Percentiles rank a stretch among this genome's conserved stretches.
phyloP scores from a whole-genome alignment of 345 rosid species.

The Excoecaria cochinchinensis region DNA sequence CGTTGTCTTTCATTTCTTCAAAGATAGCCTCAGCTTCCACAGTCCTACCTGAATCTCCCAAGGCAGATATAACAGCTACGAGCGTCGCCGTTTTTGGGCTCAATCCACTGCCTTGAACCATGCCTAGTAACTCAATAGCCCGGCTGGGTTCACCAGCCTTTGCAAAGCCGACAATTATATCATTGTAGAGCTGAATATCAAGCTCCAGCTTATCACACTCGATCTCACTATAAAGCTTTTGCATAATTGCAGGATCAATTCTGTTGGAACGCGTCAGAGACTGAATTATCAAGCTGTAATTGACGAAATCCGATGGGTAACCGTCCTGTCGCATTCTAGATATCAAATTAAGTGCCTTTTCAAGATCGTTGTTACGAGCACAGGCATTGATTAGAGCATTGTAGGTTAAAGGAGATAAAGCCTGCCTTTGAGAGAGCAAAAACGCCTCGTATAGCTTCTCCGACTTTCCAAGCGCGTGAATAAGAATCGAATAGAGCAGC shows the following conservation, averaged over 20 bases:
- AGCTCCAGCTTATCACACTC: slow-evolving; percentile 72
- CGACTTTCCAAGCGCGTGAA: slow-evolving; percentile 90
- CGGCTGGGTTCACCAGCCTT: slow-evolving; percentile 66
- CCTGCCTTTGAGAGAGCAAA: slow-evolving; percentile 70
- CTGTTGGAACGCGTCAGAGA: slow-evolving; percentile 62
- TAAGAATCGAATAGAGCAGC: slow-evolving; percentile 84
- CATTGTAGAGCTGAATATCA: slow-evolving; percentile 77
- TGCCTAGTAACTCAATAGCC: slow-evolving; percentile 65
- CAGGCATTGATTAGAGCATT: slow-evolving; percentile 90
- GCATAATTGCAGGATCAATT: slow-evolving; percentile 62
- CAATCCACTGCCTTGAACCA: slow-evolving; percentile 74
- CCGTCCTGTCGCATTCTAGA: slow-evolving; percentile 88
- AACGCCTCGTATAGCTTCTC: slow-evolving; percentile 97
- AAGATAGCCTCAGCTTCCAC: slow-evolving; percentile 91
- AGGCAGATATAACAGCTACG: slow-evolving; percentile 55
- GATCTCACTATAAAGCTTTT: slow-evolving; percentile 63
- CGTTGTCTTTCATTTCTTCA: slow-evolving; percentile 82
- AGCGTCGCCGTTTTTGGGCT: slow-evolving; percentile 60
- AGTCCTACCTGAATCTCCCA: slow-evolving; percentile 65
- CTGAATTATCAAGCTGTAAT: slow-evolving; percentile 80
- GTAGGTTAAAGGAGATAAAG: slow-evolving; percentile 81
- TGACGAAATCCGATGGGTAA: slow-evolving; percentile 76
- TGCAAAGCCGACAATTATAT: slow-evolving; percentile 78
- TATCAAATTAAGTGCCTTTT: slow-evolving; percentile 79
- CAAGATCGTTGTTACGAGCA: slow-evolving; percentile 78